Percentiles rank a stretch among this genome's conserved stretches.
Conservation (phyloP, 2,329 filamentous ascomycete genomes). For the Talaromyces sp. region DNA sequence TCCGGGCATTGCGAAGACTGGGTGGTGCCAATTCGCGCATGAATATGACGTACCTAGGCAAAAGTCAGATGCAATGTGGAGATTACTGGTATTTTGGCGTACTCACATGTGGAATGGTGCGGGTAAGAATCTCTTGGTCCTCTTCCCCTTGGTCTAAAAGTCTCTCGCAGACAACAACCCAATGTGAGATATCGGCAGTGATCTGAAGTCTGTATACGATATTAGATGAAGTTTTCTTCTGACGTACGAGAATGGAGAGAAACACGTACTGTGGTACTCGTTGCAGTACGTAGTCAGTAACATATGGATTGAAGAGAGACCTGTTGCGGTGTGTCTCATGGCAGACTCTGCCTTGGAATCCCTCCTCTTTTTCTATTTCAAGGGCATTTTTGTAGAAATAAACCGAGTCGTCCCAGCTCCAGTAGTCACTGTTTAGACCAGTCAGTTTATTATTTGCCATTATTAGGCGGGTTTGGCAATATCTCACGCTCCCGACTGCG, state of each 20-base stretch:
- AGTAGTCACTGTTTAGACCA: conserved; percentile 21
- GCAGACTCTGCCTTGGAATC: conserved; percentile 23
- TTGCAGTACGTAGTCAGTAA: conserved; percentile 21
- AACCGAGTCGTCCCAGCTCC: conserved; percentile 27
- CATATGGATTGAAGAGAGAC: conserved; percentile 28
- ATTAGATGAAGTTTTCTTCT: no score
- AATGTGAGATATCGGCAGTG: neutral
- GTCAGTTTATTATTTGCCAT: no score
- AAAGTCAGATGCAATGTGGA: no score
- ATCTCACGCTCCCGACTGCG: neutral
- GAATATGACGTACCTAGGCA: conserved; percentile 29
- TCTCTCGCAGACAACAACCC: neutral
- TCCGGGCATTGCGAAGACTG: conserved; percentile 35
- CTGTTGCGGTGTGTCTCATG: conserved; percentile 32
- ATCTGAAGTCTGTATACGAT: conserved; percentile 3
- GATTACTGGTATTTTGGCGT: no score
- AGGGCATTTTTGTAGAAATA: conserved; percentile 29
- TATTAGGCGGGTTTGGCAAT: no score
- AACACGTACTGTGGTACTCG: conserved; percentile 23
- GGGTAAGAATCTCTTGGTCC: neutral
- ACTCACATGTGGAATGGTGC: conserved; percentile 28
- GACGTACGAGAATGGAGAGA: no score
- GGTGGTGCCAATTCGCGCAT: conserved; percentile 32
- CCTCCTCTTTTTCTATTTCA: conserved; percentile 25
- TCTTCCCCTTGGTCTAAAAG: neutral